A percentile compares a stretch with the other conserved stretches of the same genome.
These are phyloP conservation scores for Petrea volubilis DNA, from an alignment of 257 asterid species.

Conservation along the genomic window DNA sequence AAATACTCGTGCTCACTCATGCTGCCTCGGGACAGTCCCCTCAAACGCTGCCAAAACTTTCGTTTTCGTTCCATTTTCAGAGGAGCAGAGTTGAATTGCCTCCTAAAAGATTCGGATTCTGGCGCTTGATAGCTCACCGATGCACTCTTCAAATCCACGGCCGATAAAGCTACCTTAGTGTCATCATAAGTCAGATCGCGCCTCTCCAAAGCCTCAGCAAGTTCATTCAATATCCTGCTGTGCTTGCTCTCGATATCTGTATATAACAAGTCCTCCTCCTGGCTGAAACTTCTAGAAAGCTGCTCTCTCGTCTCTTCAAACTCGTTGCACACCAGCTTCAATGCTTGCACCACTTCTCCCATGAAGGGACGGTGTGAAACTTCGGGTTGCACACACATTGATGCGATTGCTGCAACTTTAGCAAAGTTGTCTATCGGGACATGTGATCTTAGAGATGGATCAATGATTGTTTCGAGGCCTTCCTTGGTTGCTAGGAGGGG, in stretches of 20 bases:
- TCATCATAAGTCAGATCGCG: constrained; percentile 35
- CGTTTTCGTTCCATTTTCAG: constrained; percentile 49
- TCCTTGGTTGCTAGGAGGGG: constrained; percentile 66
- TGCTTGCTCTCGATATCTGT: constrained; percentile 39
- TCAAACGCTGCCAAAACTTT: constrained; percentile 70
- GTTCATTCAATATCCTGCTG: constrained; percentile 42
- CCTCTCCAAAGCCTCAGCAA: constrained; percentile 40
- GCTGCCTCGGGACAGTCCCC: constrained; percentile 67
- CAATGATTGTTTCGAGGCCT: constrained; percentile 63
- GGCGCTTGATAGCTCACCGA: constrained; percentile 39
- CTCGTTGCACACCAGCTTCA: constrained; percentile 86
- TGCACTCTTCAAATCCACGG: constrained; percentile 46
- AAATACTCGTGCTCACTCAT: constrained; percentile 75
- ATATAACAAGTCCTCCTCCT: constrained; percentile 51
- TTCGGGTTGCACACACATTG: constrained; percentile 98
- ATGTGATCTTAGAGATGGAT: constrained; percentile 43
- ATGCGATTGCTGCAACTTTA: constrained; percentile 85
- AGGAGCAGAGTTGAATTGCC: constrained; percentile 86
- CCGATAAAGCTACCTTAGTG: constrained; percentile 38
- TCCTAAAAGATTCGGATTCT: constrained; percentile 74
- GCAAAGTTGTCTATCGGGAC: constrained; percentile 52
- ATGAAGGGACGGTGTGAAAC: constrained; percentile 95
- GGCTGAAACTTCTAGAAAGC: constrained; percentile 66
- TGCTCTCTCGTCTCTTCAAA: constrained; percentile 59
- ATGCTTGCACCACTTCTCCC: constrained; percentile 98